Conservation (phyloP, 1,284 basidiomycete genomes). For the Omphalotus olearius region DNA sequence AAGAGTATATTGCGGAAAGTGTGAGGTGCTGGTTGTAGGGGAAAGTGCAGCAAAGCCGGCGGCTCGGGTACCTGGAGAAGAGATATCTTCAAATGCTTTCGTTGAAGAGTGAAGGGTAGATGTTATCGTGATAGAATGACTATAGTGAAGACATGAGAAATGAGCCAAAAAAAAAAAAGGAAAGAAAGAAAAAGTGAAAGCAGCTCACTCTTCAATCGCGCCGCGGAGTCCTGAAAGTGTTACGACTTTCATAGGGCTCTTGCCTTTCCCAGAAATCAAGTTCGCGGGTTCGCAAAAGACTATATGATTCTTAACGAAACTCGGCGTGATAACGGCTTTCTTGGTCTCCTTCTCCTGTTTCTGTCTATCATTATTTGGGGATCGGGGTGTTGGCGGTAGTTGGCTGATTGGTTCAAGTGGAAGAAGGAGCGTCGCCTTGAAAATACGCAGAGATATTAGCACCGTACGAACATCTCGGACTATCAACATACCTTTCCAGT, state of each 20-base stretch:
- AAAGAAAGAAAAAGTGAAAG: constrained; percentile 24
- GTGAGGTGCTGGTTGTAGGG: not conserved
- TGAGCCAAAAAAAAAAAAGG: constrained; percentile 5
- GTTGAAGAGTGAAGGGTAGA: constrained; percentile 64
- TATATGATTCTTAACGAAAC: constrained; percentile 78
- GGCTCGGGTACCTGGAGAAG: constrained; percentile 8
- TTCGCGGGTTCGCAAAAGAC: constrained; percentile 47
- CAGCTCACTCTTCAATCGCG: constrained; percentile 44
- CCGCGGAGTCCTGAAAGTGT: constrained; percentile 83
- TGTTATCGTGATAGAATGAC: constrained; percentile 53
- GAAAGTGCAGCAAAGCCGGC: constrained; percentile 10
- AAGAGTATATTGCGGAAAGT: not conserved
- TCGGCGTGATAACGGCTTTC: constrained; percentile 50
- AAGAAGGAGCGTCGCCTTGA: constrained; percentile 73
- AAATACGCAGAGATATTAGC: too few relatives aligned
- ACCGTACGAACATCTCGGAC: not conserved
- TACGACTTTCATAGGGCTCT: constrained; percentile 41
- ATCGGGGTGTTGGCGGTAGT: constrained; percentile 21
- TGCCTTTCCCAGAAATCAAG: constrained; percentile 23
- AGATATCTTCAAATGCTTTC: constrained; percentile 47
- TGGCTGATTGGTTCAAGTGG: constrained; percentile 51
- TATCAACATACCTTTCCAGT: constrained; percentile 46
- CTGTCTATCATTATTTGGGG: not conserved
- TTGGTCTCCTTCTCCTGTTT: not conserved
- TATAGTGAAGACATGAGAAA: constrained; percentile 25